Conservation (phyloP, 2,329 filamentous ascomycete species). For the Alternaria burnsii region DNA sequence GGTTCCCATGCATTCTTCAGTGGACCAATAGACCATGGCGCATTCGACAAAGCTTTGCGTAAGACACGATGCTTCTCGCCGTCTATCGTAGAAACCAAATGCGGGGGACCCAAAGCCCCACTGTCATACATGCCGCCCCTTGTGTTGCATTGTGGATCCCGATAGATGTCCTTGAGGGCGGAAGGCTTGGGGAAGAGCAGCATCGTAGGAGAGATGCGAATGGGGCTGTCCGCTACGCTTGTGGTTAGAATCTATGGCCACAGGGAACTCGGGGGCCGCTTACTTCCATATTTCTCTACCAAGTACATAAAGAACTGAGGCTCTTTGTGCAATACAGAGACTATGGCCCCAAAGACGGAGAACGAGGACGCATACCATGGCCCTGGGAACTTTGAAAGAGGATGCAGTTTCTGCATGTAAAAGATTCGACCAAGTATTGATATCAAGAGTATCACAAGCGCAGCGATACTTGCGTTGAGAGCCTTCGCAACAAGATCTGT, state of each 20-base stretch:
- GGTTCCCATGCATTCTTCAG: conserved; percentile 53
- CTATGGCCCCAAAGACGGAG: conserved; percentile 39
- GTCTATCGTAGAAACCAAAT: conserved; percentile 47
- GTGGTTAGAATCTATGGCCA: conserved; percentile 3
- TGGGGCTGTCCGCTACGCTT: conserved; percentile 39
- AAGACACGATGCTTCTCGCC: conserved; percentile 46
- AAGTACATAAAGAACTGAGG: conserved; percentile 43
- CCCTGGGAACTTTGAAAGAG: conserved; percentile 54
- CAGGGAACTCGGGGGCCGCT: conserved; percentile 11
- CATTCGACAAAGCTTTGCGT: conserved; percentile 50
- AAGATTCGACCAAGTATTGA: conserved; percentile 32
- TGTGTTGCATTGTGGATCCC: conserved; percentile 49
- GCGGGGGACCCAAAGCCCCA: conserved; percentile 48
- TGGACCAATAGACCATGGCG: conserved; percentile 50
- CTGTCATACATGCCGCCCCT: conserved; percentile 49
- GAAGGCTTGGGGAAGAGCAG: conserved; percentile 50
- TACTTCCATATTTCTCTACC: conserved; percentile 41
- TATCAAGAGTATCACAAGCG: conserved; percentile 11
- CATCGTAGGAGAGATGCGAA: conserved; percentile 51
- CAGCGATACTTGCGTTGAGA: conserved; percentile 7
- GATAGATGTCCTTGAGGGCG: conserved; percentile 53
- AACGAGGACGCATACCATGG: conserved; percentile 52
- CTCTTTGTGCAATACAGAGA: conserved; percentile 39
- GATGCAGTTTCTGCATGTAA: conserved; percentile 54
- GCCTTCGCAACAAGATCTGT: not conserved